Evolutionary conservation across 1,139 yeast species (phyloP).

Genomic region (Kluyveromyces sp.): DNA sequence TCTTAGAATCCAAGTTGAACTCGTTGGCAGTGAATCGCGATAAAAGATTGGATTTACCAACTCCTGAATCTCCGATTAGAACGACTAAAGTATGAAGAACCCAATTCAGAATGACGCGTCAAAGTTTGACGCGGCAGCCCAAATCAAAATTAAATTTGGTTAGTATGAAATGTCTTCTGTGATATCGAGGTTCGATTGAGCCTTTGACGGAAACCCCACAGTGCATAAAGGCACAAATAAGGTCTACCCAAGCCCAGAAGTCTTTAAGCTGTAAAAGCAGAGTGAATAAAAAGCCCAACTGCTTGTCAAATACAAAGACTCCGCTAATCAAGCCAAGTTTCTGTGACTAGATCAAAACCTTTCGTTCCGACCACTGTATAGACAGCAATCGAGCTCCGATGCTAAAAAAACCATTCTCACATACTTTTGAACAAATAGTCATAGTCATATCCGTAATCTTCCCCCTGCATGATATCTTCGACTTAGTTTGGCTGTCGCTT

Average conservation of each 20-base stretch:
- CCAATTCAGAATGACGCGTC: neutral
- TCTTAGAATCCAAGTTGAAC: slow-evolving; percentile 87
- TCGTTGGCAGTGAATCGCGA: slow-evolving; percentile 94
- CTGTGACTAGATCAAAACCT: no score
- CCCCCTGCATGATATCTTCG: slow-evolving; percentile 36
- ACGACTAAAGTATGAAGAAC: slow-evolving; percentile 43
- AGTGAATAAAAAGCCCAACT: no score
- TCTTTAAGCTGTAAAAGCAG: no score
- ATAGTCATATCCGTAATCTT: slow-evolving; percentile 85
- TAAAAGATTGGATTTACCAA: slow-evolving; percentile 89
- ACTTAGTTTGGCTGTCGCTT: neutral
- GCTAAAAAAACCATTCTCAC: slow-evolving; percentile 19
- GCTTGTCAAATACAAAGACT: no score
- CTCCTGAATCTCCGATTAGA: slow-evolving; percentile 95
- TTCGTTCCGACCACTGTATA: neutral
- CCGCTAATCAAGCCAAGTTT: no score
- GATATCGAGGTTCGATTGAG: no score
- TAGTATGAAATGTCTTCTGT: no score
- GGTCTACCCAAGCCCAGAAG: no score
- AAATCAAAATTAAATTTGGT: no score
- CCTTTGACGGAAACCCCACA: no score
- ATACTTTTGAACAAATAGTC: slow-evolving; percentile 85
- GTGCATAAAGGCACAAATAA: no score
- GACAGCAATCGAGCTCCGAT: neutral
- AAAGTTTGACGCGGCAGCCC: neutral